These are phyloP conservation scores for Talaromyces sp. DNA, from an alignment of 2,329 filamentous ascomycete species.

Conservation along the genomic window DNA sequence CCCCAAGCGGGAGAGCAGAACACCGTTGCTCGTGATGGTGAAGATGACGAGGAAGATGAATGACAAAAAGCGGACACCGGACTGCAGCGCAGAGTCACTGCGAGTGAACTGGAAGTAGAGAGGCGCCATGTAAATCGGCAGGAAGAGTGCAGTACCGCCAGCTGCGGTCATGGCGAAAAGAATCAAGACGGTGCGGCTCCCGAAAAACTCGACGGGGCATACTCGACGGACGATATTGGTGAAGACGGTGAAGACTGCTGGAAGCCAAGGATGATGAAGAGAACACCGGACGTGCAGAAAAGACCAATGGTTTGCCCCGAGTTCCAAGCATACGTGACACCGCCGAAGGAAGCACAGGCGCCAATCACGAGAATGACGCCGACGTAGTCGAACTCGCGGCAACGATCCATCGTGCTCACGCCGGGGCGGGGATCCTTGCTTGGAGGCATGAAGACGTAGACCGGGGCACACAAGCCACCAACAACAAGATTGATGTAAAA, in stretches of 20 bases:
- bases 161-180: slow-evolving; percentile 41
- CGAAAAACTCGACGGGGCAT: slow-evolving; percentile 48
- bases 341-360: slow-evolving; percentile 44
- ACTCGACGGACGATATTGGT: slow-evolving; percentile 42
- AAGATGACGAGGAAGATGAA: slow-evolving; percentile 19
- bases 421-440: slow-evolving; percentile 18
- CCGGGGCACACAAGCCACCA: slow-evolving; percentile 39
- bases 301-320: slow-evolving; percentile 42
- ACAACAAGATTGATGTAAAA: slow-evolving; percentile 52
- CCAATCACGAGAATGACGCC: slow-evolving; percentile 42
- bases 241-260: slow-evolving; percentile 41
- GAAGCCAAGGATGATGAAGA: slow-evolving; percentile 41
- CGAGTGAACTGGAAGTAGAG: slow-evolving; percentile 51
- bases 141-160: slow-evolving; percentile 30
- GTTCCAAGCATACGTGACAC: slow-evolving; percentile 45
- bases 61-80: slow-evolving; percentile 25
- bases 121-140: slow-evolving; percentile 48
- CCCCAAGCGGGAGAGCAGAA: slow-evolving; percentile 16
- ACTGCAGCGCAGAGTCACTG: slow-evolving; percentile 30
- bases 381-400: slow-evolving; percentile 38
- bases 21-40: slow-evolving; percentile 17
- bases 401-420: slow-evolving; percentile 15
- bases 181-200: slow-evolving; percentile 32
- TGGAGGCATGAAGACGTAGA: slow-evolving; percentile 41
- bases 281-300: slow-evolving; percentile 45